Conservation (phyloP, 306 rosid species). For the Pyrus betulifolia region DNA sequence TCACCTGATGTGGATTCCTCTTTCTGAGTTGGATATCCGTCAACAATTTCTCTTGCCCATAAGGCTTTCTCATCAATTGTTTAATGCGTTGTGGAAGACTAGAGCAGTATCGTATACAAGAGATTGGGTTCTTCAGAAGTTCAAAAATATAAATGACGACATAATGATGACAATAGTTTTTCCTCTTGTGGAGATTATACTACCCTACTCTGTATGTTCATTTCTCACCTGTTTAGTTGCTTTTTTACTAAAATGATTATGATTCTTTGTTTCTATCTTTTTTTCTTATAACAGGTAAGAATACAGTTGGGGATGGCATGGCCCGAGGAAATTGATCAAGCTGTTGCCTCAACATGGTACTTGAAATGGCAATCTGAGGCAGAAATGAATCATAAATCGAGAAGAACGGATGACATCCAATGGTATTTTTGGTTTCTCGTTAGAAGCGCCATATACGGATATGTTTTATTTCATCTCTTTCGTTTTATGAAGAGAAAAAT, state of each 20-base stretch:
- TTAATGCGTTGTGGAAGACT: conserved; percentile 54
- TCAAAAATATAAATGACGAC: conserved; percentile 52
- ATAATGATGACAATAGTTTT: conserved; percentile 60
- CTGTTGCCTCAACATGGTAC: conserved; percentile 73
- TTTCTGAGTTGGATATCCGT: conserved; percentile 60
- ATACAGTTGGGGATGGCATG: conserved; percentile 82
- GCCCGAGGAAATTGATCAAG: conserved; percentile 75
- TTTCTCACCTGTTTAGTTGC: conserved; percentile 15
- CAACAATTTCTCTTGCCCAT: conserved; percentile 55
- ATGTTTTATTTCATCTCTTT: conserved; percentile 49
- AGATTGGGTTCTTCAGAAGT: conserved; percentile 39
- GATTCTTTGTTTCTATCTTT: conserved; percentile 10
- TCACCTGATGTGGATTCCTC: conserved; percentile 87
- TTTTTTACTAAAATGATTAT: background rate
- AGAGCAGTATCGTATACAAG: conserved; percentile 29
- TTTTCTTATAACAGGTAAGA: conserved; percentile 47
- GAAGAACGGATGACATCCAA: conserved; percentile 32
- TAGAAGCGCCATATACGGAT: conserved; percentile 47
- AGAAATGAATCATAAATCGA: conserved; percentile 45
- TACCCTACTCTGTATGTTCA: conserved; percentile 68
- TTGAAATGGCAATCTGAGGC: conserved; percentile 88
- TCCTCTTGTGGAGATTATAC: conserved; percentile 60
- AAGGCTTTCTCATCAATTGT: conserved; percentile 43
- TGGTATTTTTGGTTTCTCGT: conserved; percentile 61
- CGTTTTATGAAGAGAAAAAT: conserved; percentile 43